phyloP scores from a whole-genome alignment of 2,329 filamentous ascomycete genomes.

The Fusarium circinatum region DNA sequence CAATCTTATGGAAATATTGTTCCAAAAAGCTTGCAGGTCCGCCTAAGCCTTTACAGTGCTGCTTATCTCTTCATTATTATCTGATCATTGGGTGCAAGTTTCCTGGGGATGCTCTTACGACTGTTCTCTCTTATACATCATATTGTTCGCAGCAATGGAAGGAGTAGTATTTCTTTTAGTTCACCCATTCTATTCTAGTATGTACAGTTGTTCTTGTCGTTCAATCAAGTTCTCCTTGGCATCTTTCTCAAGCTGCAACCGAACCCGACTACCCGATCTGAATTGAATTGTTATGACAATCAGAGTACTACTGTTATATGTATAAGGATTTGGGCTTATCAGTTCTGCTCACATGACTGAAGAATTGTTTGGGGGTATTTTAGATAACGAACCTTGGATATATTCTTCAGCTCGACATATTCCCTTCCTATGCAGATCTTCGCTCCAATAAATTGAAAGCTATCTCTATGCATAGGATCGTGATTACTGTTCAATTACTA shows the following conservation, averaged over 20 bases:
- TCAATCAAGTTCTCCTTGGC: rapidly evolving
- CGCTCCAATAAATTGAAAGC: rapidly evolving
- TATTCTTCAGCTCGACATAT: neutral
- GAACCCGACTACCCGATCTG: rapidly evolving
- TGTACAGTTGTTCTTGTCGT: neutral
- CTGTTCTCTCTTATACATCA: neutral
- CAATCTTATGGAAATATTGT: too few species aligned
- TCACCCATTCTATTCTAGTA: too few species aligned
- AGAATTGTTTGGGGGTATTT: rapidly evolving
- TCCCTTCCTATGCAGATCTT: rapidly evolving
- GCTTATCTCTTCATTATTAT: neutral
- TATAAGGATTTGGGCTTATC: rapidly evolving
- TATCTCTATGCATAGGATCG: neutral
- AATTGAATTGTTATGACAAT: rapidly evolving
- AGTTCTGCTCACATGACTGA: rapidly evolving
- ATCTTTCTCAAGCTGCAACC: neutral
- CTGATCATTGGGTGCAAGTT: neutral
- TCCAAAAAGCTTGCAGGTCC: too few species aligned
- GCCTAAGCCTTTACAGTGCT: too few species aligned
- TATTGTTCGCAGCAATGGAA: rapidly evolving
- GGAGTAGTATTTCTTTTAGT: too few species aligned
- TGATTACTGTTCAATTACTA: neutral
- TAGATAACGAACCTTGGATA: rapidly evolving
- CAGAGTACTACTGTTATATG: rapidly evolving
- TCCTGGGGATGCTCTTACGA: rapidly evolving